Percentiles rank a stretch among this genome's conserved stretches.
Conservation (phyloP, 2,329 filamentous ascomycete genomes). For the Clarireedia sp. region DNA sequence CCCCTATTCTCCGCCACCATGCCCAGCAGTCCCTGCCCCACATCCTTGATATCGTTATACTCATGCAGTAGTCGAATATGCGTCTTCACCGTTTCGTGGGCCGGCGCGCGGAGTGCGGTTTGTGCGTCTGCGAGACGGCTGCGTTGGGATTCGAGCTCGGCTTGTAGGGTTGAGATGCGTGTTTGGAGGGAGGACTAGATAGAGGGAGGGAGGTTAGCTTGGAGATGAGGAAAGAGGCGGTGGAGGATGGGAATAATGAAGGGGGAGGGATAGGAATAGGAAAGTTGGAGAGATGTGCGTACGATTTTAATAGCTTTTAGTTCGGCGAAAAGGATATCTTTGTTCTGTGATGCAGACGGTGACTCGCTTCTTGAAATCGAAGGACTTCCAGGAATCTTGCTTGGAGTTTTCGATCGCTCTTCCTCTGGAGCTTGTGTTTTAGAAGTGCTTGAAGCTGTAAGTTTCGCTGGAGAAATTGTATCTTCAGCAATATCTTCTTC, state of each 20-base stretch:
- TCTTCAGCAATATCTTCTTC: background rate
- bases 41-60: conserved; percentile 66
- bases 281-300: conserved; percentile 9
- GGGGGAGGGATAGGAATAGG: background rate
- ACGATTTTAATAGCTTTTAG: conserved; percentile 28
- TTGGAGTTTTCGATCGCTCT: background rate
- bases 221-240: conserved; percentile 17
- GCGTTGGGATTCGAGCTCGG: conserved; percentile 24
- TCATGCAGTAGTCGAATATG: conserved; percentile 59
- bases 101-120: conserved; percentile 29
- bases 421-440: background rate
- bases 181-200: conserved; percentile 31
- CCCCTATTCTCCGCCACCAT: conserved; percentile 59
- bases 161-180: conserved; percentile 38
- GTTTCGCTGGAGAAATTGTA: background rate
- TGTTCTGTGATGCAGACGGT: conserved; percentile 9
- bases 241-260: background rate
- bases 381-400: background rate
- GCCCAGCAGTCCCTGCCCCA: conserved; percentile 57
- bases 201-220: conserved; percentile 27
- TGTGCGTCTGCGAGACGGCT: conserved; percentile 32
- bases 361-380: background rate
- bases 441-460: background rate
- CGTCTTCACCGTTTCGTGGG: conserved; percentile 44
- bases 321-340: conserved; percentile 23